Conservation (phyloP, 2,329 filamentous ascomycete species). For the Tolypocladium cylindrosporum region DNA sequence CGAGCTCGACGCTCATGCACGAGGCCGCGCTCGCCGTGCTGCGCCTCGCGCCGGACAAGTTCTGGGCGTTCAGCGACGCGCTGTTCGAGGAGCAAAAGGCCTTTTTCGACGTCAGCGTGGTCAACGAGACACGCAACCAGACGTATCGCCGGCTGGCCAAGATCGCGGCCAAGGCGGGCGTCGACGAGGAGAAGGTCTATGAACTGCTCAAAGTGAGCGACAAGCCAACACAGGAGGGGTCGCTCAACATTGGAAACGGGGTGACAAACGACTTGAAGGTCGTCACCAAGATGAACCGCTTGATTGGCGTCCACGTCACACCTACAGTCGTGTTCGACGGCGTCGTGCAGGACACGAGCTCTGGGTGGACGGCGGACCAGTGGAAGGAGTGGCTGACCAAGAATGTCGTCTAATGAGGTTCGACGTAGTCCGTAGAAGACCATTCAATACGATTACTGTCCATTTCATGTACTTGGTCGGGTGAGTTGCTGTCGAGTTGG, state of each 20-base stretch:
- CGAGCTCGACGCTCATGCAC: slow-evolving; percentile 68
- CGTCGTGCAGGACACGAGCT: slow-evolving; percentile 71
- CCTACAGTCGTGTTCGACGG: slow-evolving; percentile 87
- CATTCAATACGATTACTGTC: neutral
- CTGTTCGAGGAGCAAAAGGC: slow-evolving; percentile 58
- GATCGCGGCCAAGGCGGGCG: slow-evolving; percentile 57
- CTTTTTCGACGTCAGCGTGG: slow-evolving; percentile 79
- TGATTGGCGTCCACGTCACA: slow-evolving; percentile 80
- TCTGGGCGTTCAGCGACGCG: slow-evolving; percentile 67
- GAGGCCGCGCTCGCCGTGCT: slow-evolving; percentile 80
- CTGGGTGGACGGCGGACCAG: slow-evolving; percentile 66
- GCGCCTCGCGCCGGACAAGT: slow-evolving; percentile 56
- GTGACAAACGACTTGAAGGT: slow-evolving; percentile 82
- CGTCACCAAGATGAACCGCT: slow-evolving; percentile 67
- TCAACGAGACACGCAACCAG: slow-evolving; percentile 72
- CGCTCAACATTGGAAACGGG: slow-evolving; percentile 67
- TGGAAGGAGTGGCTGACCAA: slow-evolving; percentile 76
- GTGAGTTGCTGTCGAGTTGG: neutral
- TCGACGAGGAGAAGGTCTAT: slow-evolving; percentile 63
- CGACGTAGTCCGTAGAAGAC: neutral
- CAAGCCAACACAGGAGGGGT: slow-evolving; percentile 55
- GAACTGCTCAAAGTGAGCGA: slow-evolving; percentile 58
- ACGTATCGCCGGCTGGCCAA: slow-evolving; percentile 74
- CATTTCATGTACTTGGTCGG: neutral
- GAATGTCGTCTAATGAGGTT: slow-evolving; percentile 30